phyloP scores from a whole-genome alignment of 768 basidiomycete genomes.

The Trametes sanguinea region DNA sequence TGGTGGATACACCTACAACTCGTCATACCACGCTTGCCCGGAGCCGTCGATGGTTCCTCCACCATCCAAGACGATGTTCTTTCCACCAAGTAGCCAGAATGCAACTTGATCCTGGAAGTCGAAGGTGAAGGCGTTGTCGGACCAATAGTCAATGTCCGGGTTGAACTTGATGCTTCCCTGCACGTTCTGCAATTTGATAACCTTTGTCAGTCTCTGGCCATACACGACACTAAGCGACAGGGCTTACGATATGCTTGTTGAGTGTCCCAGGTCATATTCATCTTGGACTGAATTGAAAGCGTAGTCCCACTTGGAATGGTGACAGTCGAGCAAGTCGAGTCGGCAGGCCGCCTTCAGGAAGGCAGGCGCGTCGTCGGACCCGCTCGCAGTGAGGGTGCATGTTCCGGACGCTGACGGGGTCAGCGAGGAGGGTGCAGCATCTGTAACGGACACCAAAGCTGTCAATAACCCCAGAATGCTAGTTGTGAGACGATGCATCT shows the following conservation, averaged over 20 bases:
- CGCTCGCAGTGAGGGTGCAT: slow-evolving; percentile 47
- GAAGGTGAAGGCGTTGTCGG: slow-evolving; percentile 54
- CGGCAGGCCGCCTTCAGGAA: slow-evolving; percentile 47
- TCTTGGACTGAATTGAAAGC: slow-evolving; percentile 49
- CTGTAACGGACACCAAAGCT: not conserved
- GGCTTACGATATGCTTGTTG: slow-evolving; percentile 51
- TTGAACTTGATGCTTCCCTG: slow-evolving; percentile 54
- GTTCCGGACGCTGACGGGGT: slow-evolving; percentile 8
- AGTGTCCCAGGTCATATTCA: slow-evolving; percentile 56
- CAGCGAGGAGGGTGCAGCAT: not conserved
- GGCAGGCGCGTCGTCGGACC: slow-evolving; percentile 53
- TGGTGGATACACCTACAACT: slow-evolving; percentile 37
- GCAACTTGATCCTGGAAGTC: slow-evolving; percentile 55
- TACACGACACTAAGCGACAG: no score
- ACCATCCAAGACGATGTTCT: slow-evolving; percentile 51
- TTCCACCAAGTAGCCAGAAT: slow-evolving; percentile 58
- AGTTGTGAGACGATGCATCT: not conserved
- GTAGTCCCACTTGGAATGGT: slow-evolving; percentile 48
- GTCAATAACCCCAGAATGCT: not conserved
- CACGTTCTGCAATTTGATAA: slow-evolving; percentile 38
- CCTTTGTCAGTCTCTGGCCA: not conserved
- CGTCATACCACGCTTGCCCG: slow-evolving; percentile 64
- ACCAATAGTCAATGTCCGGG: slow-evolving; percentile 56
- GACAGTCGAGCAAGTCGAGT: slow-evolving; percentile 41
- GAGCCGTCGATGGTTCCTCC: slow-evolving; percentile 67